These are phyloP conservation scores for Scytalidium sp. DNA, from an alignment of 2,329 filamentous ascomycete species.

Conservation along the genomic window DNA sequence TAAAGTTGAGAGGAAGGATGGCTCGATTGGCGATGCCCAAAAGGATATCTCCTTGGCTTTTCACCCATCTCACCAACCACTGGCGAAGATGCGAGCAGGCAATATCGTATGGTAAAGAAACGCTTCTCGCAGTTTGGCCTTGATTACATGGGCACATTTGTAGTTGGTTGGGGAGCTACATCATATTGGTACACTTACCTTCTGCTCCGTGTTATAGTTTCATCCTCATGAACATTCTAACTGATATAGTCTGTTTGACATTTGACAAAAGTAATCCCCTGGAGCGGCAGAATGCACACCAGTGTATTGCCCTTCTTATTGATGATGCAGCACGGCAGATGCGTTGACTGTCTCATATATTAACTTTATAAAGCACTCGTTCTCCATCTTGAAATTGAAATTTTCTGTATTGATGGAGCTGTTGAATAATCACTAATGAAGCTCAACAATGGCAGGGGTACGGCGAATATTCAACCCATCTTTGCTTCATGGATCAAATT, in stretches of 20 bases:
- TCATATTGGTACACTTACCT: slow-evolving; percentile 40
- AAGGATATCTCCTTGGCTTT: slow-evolving; percentile 28
- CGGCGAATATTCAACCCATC: slow-evolving; percentile 41
- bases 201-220: background rate
- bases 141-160: slow-evolving; percentile 48
- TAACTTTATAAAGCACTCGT: too few species aligned
- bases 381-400: too few species aligned
- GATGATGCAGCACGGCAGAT: slow-evolving; percentile 35
- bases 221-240: too few species aligned
- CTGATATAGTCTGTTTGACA: too few species aligned
- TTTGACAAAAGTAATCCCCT: slow-evolving; percentile 28
- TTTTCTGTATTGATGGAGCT: too few species aligned
- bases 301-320: slow-evolving; percentile 34
- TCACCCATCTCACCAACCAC: slow-evolving; percentile 46
- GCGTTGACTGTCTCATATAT: too few species aligned
- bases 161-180: slow-evolving; percentile 51
- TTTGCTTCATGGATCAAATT: slow-evolving; percentile 41
- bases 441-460: too few species aligned
- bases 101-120: slow-evolving; percentile 37
- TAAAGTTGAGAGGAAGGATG: too few species aligned
- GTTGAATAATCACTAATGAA: too few species aligned
- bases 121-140: slow-evolving; percentile 39
- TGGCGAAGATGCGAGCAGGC: slow-evolving; percentile 40
- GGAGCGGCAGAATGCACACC: slow-evolving; percentile 32
- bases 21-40: slow-evolving; percentile 10